Evolutionary conservation across 2,329 filamentous ascomycete genomes (phyloP), one percentile per base, ranked within the genome.

Genomic region (Zasmidium citrigriseum): DNA sequence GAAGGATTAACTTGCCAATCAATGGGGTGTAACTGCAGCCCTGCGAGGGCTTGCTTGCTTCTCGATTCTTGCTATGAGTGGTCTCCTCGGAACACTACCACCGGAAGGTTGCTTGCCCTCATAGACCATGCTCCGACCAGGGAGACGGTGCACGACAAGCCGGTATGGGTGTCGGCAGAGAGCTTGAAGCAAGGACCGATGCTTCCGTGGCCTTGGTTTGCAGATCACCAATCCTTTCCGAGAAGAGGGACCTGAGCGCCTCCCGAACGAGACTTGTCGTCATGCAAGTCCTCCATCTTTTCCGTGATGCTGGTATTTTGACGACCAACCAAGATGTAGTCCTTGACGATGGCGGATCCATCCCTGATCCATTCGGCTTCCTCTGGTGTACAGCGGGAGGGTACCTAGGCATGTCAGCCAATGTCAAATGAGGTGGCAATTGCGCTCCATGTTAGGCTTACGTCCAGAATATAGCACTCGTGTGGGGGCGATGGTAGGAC

Each of bases 241-340:
- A 41, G 34, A 16, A 41, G 34, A 4, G 34, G 34, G 34, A 41
- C 18, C 34, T 41, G 34, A 41, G 34, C 34, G 14, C 34, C n/a
- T n/a, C n/a, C n/a, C n/a, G n/a, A n/a, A n/a, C n/a, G n/a, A n/a
- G n/a, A n/a, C n/a, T n/a, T n/a, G n/a, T n/a, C n/a, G n/a, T n/a
- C n/a, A n/a, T n/a, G n/a, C n/a, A n/a, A n/a, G n/a, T n/a, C n/a
- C n/a, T n/a, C n/a, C n/a, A n/a, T n/a, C n/a, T n/a, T n/a, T n/a
- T n/a, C n/a, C n/a, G n/a, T n/a, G n/a, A n/a, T 52, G 27, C 47
- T 48, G 4, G 44, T 44, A n/a, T 55, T 57, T 10, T 57, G 48
- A 22, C 63, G 41, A 10, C 70, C 70, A 34, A 72, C 54, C 3
- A 73, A 47, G 16, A 72, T 68, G 60, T 63, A 72, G 48, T 72